Evolutionary conservation across 345 rosid genomes (phyloP).

Genomic region (Eucalyptus regnans): DNA sequence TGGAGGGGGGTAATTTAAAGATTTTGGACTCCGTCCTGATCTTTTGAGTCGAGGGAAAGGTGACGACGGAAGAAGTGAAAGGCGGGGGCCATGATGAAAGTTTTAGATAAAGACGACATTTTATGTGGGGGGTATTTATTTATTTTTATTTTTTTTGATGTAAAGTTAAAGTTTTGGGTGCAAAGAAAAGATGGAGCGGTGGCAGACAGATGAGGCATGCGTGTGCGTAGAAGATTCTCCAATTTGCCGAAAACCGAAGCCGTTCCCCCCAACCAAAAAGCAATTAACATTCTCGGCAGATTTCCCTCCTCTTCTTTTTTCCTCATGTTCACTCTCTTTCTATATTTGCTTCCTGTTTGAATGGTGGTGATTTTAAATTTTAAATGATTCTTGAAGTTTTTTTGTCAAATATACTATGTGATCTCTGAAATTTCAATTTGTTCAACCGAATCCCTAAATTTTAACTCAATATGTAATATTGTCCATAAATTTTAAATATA

Average conservation of each 20-base stretch:
- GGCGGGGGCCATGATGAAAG: not conserved
- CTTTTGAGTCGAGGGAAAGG: not conserved
- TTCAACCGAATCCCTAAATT: accelerated
- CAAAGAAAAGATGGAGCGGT: not conserved
- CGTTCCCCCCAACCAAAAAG: not conserved
- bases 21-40: not conserved
- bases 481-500: accelerated
- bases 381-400: no score
- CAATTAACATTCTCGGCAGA: not conserved
- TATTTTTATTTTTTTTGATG: accelerated
- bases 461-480: accelerated
- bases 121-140: not conserved
- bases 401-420: accelerated
- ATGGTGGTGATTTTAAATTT: not conserved
- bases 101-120: not conserved
- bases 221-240: not conserved
- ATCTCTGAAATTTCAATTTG: accelerated
- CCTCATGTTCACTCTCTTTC: not conserved
- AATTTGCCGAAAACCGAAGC: conserved; percentile 12
- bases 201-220: not conserved
- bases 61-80: not conserved
- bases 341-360: not conserved
- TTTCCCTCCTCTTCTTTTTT: not conserved
- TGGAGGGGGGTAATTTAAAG: not conserved
- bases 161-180: not conserved